Evolutionary conservation across 1,139 yeast genomes (phyloP), one percentile per base, ranked within the genome.

Genomic region (Torulaspora globosa): DNA sequence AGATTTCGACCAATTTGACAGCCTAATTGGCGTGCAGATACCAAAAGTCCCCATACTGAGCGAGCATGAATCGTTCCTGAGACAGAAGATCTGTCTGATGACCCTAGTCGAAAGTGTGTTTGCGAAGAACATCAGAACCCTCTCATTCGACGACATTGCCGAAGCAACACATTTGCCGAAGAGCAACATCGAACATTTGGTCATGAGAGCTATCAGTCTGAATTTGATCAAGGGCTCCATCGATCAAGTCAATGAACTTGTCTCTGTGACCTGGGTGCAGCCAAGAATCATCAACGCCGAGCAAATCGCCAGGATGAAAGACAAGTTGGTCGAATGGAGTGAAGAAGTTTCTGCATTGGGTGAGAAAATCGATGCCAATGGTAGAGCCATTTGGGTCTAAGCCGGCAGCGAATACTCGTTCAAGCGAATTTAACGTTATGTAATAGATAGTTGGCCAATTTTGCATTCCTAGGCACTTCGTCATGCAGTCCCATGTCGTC

Each of bases 1-100:
- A 34, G 81, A 88, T 61, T 79, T 90, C 61, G 63, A 69, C 11
- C 70, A 73, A 35, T 64, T 69, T 75, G 57, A 62, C 65, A 28
- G 68, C 63, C 39, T 68, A 69, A 53, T 62, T n/a, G 53, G 50
- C 23, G 52, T 49, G 23, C 58, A 59, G 36, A 58, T 59, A 16
- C 65, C 70, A 36, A 77, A 78, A 56, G 73, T 78, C 24, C 84
- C 94, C 10, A 73, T 84, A 47, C 73, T 90, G 45, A 74, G 76
- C 37, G 68, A 72, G 43, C 76, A 81, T 47, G 76, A 83, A 56
- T 72, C 79, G 3, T 89, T 89, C 60, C 73, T 92, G 55, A 81
- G 84, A 65, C 96, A 90, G 66, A 94, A 94, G 68, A 84, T 94
- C 52, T 86, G 96, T 60, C 79, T 94, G 54, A 89, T 90, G 85